Conservation (phyloP, 1,284 basidiomycete species). For the Ustilago xerochloae region DNA sequence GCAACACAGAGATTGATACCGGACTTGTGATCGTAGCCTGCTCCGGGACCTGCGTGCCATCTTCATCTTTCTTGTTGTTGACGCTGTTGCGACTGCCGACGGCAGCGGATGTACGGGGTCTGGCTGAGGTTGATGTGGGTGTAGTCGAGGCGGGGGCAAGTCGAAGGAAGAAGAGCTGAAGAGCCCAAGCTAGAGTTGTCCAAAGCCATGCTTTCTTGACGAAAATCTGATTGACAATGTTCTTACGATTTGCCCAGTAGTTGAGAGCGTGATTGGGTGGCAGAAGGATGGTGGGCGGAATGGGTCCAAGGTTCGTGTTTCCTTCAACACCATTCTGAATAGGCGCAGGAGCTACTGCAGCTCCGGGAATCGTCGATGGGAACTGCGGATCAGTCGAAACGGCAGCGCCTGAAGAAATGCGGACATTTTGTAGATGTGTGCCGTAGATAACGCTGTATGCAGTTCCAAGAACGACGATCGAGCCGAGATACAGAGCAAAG, state of each 20-base stretch:
- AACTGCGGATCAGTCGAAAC: conserved; percentile 8
- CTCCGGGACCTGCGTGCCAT: neutral
- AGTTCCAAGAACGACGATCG: conserved; percentile 73
- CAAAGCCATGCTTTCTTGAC: conserved; percentile 93
- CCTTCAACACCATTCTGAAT: conserved; percentile 68
- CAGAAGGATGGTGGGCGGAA: conserved; percentile 73
- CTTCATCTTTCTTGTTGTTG: conserved; percentile 24
- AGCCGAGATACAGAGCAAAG: conserved; percentile 62
- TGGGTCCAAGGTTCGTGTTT: conserved; percentile 73
- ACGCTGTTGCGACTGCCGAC: neutral
- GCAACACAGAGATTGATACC: conserved; percentile 33
- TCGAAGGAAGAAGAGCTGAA: conserved; percentile 37
- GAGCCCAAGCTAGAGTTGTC: conserved; percentile 72
- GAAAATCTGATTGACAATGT: conserved; percentile 84
- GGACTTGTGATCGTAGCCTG: conserved; percentile 37
- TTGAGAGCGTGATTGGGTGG: conserved; percentile 34
- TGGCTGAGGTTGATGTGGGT: neutral
- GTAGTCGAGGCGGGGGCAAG: conserved; percentile 6
- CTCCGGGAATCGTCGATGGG: conserved; percentile 24
- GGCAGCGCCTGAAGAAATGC: conserved; percentile 64
- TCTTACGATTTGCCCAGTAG: conserved; percentile 77
- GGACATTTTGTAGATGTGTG: conserved; percentile 60
- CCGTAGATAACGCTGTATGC: conserved; percentile 74
- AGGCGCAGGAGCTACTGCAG: conserved; percentile 24
- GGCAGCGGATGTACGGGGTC: conserved; percentile 1